Percentiles rank a stretch among this genome's conserved stretches.
Evolutionary conservation across 768 basidiomycete species (phyloP).

Genomic region (Tephrocybe sp.): DNA sequence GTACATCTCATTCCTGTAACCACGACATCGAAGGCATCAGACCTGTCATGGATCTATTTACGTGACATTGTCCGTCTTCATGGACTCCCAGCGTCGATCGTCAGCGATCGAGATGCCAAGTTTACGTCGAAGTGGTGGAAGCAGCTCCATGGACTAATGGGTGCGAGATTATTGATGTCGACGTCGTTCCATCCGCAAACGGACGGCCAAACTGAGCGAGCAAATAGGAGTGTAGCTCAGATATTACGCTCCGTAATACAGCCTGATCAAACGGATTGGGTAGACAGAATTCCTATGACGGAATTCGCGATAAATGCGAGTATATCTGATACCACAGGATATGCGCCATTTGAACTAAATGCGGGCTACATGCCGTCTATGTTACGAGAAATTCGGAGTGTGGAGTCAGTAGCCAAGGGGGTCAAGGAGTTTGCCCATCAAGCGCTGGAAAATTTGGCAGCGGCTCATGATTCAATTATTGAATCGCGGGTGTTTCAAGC

Average conservation of each 20-base stretch:
- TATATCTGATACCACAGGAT: constrained; percentile 26
- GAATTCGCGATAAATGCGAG: constrained; percentile 37
- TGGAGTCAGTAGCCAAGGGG: too few species aligned
- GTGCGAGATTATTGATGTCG: constrained; percentile 15
- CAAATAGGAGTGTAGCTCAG: constrained; percentile 27
- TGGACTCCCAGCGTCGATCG: too few species aligned
- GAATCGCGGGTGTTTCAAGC: too few species aligned
- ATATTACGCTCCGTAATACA: constrained; percentile 24
- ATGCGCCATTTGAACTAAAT: constrained; percentile 32
- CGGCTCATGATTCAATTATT: too few species aligned
- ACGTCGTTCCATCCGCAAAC: constrained; percentile 5
- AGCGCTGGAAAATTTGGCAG: too few species aligned
- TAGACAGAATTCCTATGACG: constrained; percentile 24
- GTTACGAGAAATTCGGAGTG: constrained; percentile 1
- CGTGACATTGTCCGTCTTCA: too few species aligned
- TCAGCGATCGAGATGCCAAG: too few species aligned
- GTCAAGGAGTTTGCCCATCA: too few species aligned
- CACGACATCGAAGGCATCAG: too few species aligned
- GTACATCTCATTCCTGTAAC: too few species aligned
- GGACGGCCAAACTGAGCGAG: constrained; percentile 25
- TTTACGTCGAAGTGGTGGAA: constrained; percentile 32
- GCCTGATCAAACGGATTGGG: constrained; percentile 25
- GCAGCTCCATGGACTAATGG: constrained; percentile 21
- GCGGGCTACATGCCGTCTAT: constrained; percentile 21
- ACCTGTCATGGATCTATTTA: too few species aligned